Base-by-base conservation (phyloP, 345 rosid genomes). In the Salix viminalis region DNA sequence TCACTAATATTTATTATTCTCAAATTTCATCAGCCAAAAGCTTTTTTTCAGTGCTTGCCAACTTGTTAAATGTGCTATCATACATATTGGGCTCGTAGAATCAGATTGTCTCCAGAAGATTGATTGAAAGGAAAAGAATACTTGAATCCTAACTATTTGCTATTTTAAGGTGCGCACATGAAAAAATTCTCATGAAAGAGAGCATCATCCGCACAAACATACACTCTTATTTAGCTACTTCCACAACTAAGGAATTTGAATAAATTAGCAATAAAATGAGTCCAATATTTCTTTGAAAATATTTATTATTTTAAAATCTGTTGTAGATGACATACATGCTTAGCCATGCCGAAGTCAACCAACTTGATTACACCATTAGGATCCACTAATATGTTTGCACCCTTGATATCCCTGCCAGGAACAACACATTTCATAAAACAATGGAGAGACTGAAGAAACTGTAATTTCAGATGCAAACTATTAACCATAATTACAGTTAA, bases 281-380 rank as follows among this genome's bases (percentile, higher is more conserved):
- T 37, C 56, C 42, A 5, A 28, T 34, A 24, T 7, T 64, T 4
- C 14, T 52, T 21, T 42, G 67, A 39, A 37, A 76, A 61, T 30
- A 70, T 44, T 73, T 65, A 48, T 54, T 24, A 73, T 28, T 42
- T 42, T 26, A 69, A 71, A 23, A 19, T n/a, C 13, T 11, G 39
- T 66, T 24, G 70, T 12, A 81, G 61, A 79, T 65, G 70, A 60
- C 88, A 73, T 91, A 95, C 99, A 85, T 91, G 98, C 83, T 90
- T 95, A 74, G 99, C 97, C 98, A 95, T 95, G 86, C 99, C 99
- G 79, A 95, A 95, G 83, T 95, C 99, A 5, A 86, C 94, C 86
- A 95, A 77, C 91, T 95, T 95, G 88, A 95, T 89, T 85, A 90
- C 98, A 65, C 99, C 99, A 69, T 89, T 84, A 23, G 99, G 99